phyloP scores from a whole-genome alignment of 2,329 filamentous ascomycete species.

The Fusarium guadeloupense region DNA sequence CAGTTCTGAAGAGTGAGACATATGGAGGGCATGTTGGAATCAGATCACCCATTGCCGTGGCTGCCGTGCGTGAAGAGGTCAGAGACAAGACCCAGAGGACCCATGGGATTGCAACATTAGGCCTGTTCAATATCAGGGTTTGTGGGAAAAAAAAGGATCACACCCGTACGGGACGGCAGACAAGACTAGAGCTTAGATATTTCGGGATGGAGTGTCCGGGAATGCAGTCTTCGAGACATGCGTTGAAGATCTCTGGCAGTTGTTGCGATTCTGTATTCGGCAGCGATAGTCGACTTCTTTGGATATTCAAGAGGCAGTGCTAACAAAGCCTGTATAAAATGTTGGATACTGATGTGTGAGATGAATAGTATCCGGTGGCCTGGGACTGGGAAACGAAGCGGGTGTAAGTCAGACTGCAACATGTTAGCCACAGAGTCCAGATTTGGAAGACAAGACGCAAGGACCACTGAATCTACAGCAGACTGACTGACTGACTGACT shows the following conservation, averaged over 20 bases:
- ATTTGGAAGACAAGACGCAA: too few relatives aligned
- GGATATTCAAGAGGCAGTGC: constrained; percentile 10
- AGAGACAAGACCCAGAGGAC: constrained; percentile 11
- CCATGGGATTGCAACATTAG: constrained; percentile 11
- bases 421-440: not conserved
- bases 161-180: constrained; percentile 5
- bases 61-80: constrained; percentile 1
- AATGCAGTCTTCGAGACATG: constrained; percentile 31
- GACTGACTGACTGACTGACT: too few relatives aligned
- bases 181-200: constrained; percentile 12
- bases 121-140: constrained; percentile 23
- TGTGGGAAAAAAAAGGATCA: not conserved
- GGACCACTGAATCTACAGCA: too few relatives aligned
- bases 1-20: constrained; percentile 31
- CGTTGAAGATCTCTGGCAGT: constrained; percentile 28
- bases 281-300: not conserved
- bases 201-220: constrained; percentile 29
- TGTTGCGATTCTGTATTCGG: constrained; percentile 9
- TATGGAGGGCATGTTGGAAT: constrained; percentile 12
- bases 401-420: constrained; percentile 17
- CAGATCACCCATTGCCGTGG: constrained; percentile 3
- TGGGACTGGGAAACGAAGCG: constrained; percentile 15
- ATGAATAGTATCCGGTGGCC: constrained; percentile 5
- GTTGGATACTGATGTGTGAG: too few relatives aligned
- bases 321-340: constrained; percentile 13